Conservation (phyloP, 345 rosid species). For the Draba incana region DNA sequence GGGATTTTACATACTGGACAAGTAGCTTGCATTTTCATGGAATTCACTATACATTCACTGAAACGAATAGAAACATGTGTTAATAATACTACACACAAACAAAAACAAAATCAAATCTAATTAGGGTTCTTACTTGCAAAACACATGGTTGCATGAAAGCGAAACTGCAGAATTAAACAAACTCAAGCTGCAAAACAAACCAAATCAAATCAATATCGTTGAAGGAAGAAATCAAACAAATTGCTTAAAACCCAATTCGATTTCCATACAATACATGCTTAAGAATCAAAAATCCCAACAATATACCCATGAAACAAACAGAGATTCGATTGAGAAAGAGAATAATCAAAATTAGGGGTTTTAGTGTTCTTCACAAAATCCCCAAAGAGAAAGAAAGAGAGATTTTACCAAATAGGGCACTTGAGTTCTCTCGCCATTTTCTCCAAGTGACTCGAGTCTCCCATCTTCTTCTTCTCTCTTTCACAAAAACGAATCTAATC, state of each 20-base stretch:
- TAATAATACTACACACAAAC: not conserved
- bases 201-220: too few relatives aligned
- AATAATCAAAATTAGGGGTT: slow-evolving; percentile 7
- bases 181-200: slow-evolving; percentile 63
- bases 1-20: slow-evolving; percentile 93
- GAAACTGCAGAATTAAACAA: slow-evolving; percentile 69
- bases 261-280: too few relatives aligned
- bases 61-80: not conserved
- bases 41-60: slow-evolving; percentile 74
- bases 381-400: not conserved
- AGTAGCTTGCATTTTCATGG: slow-evolving; percentile 71
- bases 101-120: not conserved
- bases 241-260: not conserved
- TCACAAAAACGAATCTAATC: not conserved
- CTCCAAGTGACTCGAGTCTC: slow-evolving; percentile 67
- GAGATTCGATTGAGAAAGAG: not conserved
- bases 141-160: slow-evolving; percentile 80
- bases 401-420: slow-evolving; percentile 84
- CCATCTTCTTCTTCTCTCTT: slow-evolving; percentile 52
- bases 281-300: not conserved
- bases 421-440: slow-evolving; percentile 94
- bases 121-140: slow-evolving; percentile 73
- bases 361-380: not conserved
- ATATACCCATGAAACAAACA: not conserved
- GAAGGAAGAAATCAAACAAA: not conserved